phyloP scores from a whole-genome alignment of 305 asterid genomes.

The Striga hermonthica region DNA sequence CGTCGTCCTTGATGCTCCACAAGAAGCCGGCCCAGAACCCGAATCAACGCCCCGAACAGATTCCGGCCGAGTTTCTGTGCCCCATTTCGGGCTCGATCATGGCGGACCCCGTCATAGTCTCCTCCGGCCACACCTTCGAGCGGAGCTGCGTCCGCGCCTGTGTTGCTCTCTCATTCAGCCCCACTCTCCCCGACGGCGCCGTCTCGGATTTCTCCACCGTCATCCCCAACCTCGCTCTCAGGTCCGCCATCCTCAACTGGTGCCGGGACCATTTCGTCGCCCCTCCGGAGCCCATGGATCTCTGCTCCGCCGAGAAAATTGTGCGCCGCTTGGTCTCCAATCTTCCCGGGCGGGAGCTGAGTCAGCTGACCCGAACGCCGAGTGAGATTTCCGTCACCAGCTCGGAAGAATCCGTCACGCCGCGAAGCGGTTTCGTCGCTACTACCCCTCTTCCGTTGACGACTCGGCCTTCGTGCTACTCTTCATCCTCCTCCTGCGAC shows the following conservation, averaged over 20 bases:
- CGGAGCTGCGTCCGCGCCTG: slow-evolving; percentile 76
- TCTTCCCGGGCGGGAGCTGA: slow-evolving; percentile 30
- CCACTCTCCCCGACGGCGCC: slow-evolving; percentile 51
- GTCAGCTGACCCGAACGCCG: slow-evolving; percentile 40
- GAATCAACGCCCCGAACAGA: slow-evolving; percentile 2
- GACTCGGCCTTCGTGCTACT: slow-evolving; percentile 58
- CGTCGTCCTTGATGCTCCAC: slow-evolving; percentile 27
- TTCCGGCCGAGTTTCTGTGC: slow-evolving; percentile 68
- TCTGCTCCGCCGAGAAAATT: slow-evolving; percentile 52
- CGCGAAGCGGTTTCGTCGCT: slow-evolving; percentile 29
- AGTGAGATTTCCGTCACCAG: slow-evolving; percentile 48
- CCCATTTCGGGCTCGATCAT: slow-evolving; percentile 66
- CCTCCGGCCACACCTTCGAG: slow-evolving; percentile 91
- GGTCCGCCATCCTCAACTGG: slow-evolving; percentile 67
- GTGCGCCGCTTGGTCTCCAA: slow-evolving; percentile 38
- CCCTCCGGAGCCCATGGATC: slow-evolving; percentile 58
- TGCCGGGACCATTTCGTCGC: slow-evolving; percentile 46
- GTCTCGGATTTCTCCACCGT: slow-evolving; percentile 59
- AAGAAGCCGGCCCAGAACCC: slow-evolving; percentile 24
- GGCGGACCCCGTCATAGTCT: slow-evolving; percentile 87
- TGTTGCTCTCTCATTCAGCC: slow-evolving; percentile 53
- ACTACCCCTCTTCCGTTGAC: slow-evolving; percentile 45
- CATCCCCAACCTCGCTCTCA: slow-evolving; percentile 82
- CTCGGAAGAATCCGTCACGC: slow-evolving; percentile 55
- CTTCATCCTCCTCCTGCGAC: slow-evolving; percentile 67